A percentile compares a stretch with the other conserved stretches of the same genome.
Conservation (phyloP, 75 land plant species). For the Cunninghamia lanceolata region DNA sequence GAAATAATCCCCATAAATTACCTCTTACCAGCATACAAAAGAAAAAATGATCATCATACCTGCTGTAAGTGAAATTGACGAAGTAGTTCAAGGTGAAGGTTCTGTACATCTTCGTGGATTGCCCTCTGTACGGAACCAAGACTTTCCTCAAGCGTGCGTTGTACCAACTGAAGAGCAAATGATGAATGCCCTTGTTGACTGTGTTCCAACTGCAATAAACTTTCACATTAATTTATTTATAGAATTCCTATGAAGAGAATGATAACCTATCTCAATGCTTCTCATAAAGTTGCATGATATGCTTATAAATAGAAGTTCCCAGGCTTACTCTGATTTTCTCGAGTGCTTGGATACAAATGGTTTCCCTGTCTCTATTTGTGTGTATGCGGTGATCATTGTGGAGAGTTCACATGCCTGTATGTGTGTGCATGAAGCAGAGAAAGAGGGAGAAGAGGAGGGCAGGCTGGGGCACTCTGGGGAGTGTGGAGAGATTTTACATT, state of each 20-base stretch:
- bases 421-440: background rate
- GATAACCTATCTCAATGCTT: background rate
- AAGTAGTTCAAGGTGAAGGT: conserved; percentile 88
- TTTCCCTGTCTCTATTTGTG: background rate
- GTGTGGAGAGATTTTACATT: background rate
- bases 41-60: conserved; percentile 31
- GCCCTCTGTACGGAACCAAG: conserved; percentile 80
- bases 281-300: background rate
- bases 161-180: conserved; percentile 87
- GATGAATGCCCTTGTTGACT: conserved; percentile 49
- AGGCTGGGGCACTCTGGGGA: too few relatives aligned
- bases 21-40: background rate
- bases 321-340: background rate
- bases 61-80: conserved; percentile 94
- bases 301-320: background rate
- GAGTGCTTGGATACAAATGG: background rate
- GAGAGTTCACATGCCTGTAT: background rate
- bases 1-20: background rate
- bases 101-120: conserved; percentile 89
- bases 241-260: background rate
- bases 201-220: conserved; percentile 10
- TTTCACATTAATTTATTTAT: background rate
- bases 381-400: background rate
- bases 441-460: background rate
- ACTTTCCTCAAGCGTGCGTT: conserved; percentile 86